Conservation (phyloP, 108 stramenopile genomes). For the Cyclotella choctawhatcheeana region DNA sequence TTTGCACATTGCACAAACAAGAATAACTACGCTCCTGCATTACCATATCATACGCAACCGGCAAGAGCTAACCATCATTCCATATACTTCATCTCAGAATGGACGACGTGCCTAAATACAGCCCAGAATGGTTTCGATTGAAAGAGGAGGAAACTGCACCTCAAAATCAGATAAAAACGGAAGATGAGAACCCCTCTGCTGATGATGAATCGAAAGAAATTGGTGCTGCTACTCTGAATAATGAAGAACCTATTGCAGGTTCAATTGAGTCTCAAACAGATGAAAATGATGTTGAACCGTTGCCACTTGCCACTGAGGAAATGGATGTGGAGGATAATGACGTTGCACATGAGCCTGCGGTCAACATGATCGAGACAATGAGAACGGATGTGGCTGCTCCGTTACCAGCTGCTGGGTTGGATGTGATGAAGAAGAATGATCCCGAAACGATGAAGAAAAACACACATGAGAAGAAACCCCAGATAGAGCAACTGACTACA, state of each 20-base stretch:
- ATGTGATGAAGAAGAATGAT: no score
- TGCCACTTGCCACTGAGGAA: background rate
- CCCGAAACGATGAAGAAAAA: no score
- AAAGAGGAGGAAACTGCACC: background rate
- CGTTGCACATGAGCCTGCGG: background rate
- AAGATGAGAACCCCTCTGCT: background rate
- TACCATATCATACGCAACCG: no score
- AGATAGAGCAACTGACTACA: no score
- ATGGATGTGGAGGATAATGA: background rate
- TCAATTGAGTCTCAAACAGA: background rate
- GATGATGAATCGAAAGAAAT: background rate
- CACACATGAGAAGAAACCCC: no score
- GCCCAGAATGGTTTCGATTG: background rate
- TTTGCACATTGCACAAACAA: no score
- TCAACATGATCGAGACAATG: background rate
- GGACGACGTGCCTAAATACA: slow-evolving; percentile 3
- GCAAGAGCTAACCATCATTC: no score
- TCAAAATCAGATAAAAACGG: background rate
- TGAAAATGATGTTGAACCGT: background rate
- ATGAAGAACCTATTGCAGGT: background rate
- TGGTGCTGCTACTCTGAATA: background rate
- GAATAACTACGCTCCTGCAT: no score
- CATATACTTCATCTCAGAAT: background rate
- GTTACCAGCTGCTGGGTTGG: background rate
- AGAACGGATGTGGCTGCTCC: background rate